Percentiles rank a stretch among this genome's conserved stretches.
These are phyloP conservation scores for Pythium folliculosum DNA, from an alignment of 352 stramenopile species.

Conservation along the genomic window DNA sequence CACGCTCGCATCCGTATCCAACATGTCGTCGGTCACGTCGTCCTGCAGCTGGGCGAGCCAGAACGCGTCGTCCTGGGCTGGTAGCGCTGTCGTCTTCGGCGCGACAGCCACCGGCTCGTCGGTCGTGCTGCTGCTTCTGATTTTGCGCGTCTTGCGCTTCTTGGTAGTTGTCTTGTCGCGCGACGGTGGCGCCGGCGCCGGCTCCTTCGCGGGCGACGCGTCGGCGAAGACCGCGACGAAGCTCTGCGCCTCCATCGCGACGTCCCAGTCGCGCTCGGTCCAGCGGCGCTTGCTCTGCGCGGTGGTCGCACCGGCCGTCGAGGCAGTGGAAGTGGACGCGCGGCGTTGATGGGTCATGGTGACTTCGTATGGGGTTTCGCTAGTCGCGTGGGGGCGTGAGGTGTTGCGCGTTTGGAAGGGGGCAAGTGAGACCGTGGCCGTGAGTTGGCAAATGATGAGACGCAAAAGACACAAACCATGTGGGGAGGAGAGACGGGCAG, in stretches of 20 bases:
- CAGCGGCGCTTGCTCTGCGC: slow-evolving; percentile 54
- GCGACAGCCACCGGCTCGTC: neutral
- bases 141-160: slow-evolving; percentile 9
- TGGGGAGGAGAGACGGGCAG: neutral
- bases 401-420: neutral
- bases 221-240: slow-evolving; percentile 59
- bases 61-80: slow-evolving; percentile 33
- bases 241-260: slow-evolving; percentile 55
- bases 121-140: neutral
- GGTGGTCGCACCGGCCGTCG: neutral
- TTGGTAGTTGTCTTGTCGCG: slow-evolving; percentile 9
- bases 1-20: slow-evolving; percentile 45
- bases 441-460: slow-evolving; percentile 4
- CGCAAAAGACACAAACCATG: neutral
- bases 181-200: neutral
- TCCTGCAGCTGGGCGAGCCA: slow-evolving; percentile 74
- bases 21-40: slow-evolving; percentile 73
- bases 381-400: too few relatives aligned
- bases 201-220: neutral
- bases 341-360: neutral
- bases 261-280: slow-evolving; percentile 63
- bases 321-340: neutral
- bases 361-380: neutral
- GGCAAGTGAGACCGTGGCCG: neutral
- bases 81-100: too few relatives aligned